phyloP scores from a whole-genome alignment of 352 stramenopile species.

The Pythium rhizo-oryzae region DNA sequence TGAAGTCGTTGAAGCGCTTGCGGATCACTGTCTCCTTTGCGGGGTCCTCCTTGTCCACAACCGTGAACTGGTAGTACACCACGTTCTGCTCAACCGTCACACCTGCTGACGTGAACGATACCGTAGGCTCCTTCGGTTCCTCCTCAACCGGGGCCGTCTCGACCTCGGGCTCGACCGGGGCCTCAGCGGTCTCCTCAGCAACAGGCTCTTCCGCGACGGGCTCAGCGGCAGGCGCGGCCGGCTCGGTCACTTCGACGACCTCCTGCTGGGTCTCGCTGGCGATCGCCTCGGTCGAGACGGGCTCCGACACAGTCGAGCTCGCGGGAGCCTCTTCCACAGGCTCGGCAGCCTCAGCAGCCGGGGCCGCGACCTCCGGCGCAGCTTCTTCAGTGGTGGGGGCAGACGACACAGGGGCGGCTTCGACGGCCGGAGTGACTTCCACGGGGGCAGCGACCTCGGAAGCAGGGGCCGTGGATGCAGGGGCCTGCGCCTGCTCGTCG shows the following conservation, averaged over 20 bases:
- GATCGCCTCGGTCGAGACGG: constrained; percentile 13
- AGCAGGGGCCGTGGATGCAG: constrained; percentile 16
- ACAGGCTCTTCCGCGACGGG: constrained; percentile 16
- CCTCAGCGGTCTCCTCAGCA: constrained; percentile 5
- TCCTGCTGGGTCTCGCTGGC: constrained; percentile 29
- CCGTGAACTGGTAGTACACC: constrained; percentile 67
- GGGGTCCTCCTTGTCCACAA: constrained; percentile 41
- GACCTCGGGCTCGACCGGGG: constrained; percentile 18
- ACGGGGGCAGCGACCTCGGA: constrained; percentile 9
- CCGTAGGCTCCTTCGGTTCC: constrained; percentile 26
- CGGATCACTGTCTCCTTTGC: constrained; percentile 49
- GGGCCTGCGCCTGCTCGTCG: constrained; percentile 42
- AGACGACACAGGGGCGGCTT: background rate
- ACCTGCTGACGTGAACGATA: constrained; percentile 46
- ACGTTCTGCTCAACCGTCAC: constrained; percentile 55
- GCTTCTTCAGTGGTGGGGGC: constrained; percentile 3
- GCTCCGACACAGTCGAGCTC: constrained; percentile 8
- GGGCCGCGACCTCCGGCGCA: constrained; percentile 5
- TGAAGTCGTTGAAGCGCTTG: constrained; percentile 84
- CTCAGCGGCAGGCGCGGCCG: constrained; percentile 5
- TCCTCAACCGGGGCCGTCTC: constrained; percentile 27
- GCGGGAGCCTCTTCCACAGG: constrained; percentile 1
- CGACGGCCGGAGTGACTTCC: background rate
- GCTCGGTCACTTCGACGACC: constrained; percentile 6
- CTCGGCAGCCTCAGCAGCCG: background rate